These are phyloP conservation scores for Anaeramoeba flamelloides DNA, from an alignment of 78 protist species.

Conservation along the genomic window DNA sequence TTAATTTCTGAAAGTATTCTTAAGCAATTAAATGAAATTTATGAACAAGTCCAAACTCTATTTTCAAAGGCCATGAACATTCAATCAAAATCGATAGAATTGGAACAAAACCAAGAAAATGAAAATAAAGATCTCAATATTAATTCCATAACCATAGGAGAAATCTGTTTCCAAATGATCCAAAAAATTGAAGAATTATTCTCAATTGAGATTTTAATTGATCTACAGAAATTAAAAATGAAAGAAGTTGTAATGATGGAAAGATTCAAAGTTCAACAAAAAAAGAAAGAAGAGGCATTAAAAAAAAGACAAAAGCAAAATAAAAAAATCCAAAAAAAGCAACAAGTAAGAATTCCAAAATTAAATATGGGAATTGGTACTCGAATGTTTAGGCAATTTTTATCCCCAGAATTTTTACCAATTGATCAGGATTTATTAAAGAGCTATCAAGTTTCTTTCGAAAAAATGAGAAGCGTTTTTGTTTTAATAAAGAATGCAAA, in stretches of 20 bases:
- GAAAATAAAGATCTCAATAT: no score
- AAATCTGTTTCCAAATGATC: no score
- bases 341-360: neutral
- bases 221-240: neutral
- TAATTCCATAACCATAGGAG: no score
- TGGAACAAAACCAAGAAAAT: no score
- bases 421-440: neutral
- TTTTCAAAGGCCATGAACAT: no score
- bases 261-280: neutral
- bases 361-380: neutral
- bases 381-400: neutral
- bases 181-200: neutral
- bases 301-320: neutral
- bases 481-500: no score
- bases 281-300: neutral
- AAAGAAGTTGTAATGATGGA: neutral
- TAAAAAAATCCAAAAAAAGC: neutral
- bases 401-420: neutral
- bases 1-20: no score
- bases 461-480: no score
- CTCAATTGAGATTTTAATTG: neutral
- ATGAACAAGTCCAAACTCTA: no score
- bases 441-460: no score
- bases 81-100: no score
- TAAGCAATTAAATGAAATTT: no score